phyloP scores from a whole-genome alignment of 2,329 filamentous ascomycete genomes.

The Exophiala xenobiotica region DNA sequence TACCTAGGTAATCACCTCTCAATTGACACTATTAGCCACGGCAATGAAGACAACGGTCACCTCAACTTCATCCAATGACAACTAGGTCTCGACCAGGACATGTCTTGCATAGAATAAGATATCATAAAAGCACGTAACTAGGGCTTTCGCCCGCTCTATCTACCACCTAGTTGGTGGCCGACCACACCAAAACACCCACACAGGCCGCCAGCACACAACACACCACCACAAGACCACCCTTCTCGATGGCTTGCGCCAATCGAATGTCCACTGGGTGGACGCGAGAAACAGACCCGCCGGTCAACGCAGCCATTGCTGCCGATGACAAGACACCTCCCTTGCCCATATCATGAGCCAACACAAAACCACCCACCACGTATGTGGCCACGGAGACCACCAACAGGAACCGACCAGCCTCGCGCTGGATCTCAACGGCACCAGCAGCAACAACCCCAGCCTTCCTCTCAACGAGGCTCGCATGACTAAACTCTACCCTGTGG shows the following conservation, averaged over 20 bases:
- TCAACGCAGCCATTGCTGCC: conserved; percentile 19
- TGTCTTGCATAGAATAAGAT: too few relatives aligned
- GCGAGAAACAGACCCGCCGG: conserved; percentile 6
- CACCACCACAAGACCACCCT: conserved; percentile 7
- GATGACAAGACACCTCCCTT: conserved; percentile 13
- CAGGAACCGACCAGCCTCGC: conserved; percentile 17
- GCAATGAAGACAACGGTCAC: too few relatives aligned
- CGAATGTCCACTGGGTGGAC: conserved; percentile 18
- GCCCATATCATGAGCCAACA: conserved; percentile 21
- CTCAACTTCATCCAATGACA: too few relatives aligned
- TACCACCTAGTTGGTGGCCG: conserved; percentile 6
- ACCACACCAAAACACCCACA: conserved; percentile 18
- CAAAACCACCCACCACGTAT: conserved; percentile 21
- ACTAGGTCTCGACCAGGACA: too few relatives aligned
- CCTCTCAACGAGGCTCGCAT: conserved; percentile 9
- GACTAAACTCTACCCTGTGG: conserved; percentile 17
- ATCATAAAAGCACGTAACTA: not conserved
- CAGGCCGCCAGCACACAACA: conserved; percentile 8
- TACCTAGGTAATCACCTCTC: too few relatives aligned
- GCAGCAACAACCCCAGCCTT: not conserved
- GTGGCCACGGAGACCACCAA: conserved; percentile 11
- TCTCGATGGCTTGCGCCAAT: conserved; percentile 20
- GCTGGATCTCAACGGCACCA: conserved; percentile 8
- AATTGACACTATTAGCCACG: too few relatives aligned
- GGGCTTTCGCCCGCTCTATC: conserved; percentile 11